Base-by-base conservation (phyloP, 495 filamentous ascomycete genomes). In the Neurospora hispaniola region DNA sequence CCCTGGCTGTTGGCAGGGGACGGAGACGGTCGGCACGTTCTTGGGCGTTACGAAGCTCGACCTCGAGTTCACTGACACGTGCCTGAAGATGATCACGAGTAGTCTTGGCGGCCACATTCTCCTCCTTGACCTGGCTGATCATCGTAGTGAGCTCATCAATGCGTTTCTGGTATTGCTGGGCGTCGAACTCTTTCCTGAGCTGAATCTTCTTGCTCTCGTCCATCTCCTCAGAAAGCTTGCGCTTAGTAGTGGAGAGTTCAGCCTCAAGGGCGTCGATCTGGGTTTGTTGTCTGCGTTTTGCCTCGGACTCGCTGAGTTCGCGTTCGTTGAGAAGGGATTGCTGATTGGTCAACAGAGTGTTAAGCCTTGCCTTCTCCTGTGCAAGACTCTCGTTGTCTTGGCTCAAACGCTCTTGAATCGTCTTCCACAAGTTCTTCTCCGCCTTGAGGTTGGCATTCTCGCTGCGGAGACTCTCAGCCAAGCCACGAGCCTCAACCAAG, bases 391-490 rank as follows among this genome's bases (percentile, higher is more conserved):
- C 92, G 71, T 93, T 96, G 74, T 98, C 96, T 69, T 94, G 92
- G 73, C 85, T 90, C 23, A 98, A 85, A 44, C 96, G 88, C 74
- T 92, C 90, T 78, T 98, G 93, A 72, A 98, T 95, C 68, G 88
- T 92, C 82, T 95, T 97, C 92, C 90, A 95, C 31, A 98, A 85
- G 5, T 90, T 90, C 80, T 95, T 96, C 78, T 98, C 95, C 0
- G 94, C 94, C 80, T 95, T 96, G 12, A 97, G 88, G 79, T 97
- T 97, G 23, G 94, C 92, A 73, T 88, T 95, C 75, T 98, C 96
- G 66, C 90, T 93, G 27, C 94, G 92, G 82, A 98, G 87, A 76
- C 93, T 94, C 76, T 99, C 95, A 11, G 90, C 83, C 43, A 95
- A 80, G 72, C 89, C 91, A 75, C 91, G 91, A 1, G 91, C 89